Evolutionary conservation across 768 basidiomycete genomes (phyloP), one percentile per base, ranked within the genome.

Genomic region (Russula vinacea): DNA sequence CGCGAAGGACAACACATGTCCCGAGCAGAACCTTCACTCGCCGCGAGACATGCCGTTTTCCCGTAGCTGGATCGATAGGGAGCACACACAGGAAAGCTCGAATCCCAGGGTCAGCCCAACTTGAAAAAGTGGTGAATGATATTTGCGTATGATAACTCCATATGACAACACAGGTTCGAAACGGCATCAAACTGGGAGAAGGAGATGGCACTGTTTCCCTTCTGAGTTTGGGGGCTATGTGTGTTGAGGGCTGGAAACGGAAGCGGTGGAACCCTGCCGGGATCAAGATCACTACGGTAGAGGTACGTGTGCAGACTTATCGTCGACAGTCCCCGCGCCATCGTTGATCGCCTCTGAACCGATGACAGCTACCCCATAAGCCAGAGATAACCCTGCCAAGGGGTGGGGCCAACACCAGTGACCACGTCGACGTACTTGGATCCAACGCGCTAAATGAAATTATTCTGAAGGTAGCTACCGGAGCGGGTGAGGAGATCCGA

Each of bases 201-300:
- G 96, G 94, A 9, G 97, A 98, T 73, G 96, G 97, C 14, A 98
- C 97, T 2, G 94, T 94, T 26, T 85, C 86, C 69, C 76, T 94
- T 47, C 71, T 95, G 39, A 92, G 90, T 68, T 79, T 94, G 58
- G 96, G 94, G 17, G 86, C 90, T n/a, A 97, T 98, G 94, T 98
- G 96, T 70, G 87, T 90, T 13, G 92, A 94, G 71, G 96, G 95
- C 8, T 97, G 95, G 96, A 90, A 90, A 74, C 80, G 86, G 62
- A 81, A 81, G 66, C 79, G 87, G 59, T 98, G 93, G 92, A 98
- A 98, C 74, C 96, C 96, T 1, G 89, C 85, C 14, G 82, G 88
- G n/a, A 93, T 97, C 72, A 82, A 85, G 69, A 77, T 98, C 54
- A 84, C 86, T 29, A 96, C 94, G 17, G 85, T 94, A 61, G 93